These are phyloP conservation scores for Neofusicoccum laricinum DNA, from an alignment of 2,329 filamentous ascomycete genomes.

Conservation along the genomic window DNA sequence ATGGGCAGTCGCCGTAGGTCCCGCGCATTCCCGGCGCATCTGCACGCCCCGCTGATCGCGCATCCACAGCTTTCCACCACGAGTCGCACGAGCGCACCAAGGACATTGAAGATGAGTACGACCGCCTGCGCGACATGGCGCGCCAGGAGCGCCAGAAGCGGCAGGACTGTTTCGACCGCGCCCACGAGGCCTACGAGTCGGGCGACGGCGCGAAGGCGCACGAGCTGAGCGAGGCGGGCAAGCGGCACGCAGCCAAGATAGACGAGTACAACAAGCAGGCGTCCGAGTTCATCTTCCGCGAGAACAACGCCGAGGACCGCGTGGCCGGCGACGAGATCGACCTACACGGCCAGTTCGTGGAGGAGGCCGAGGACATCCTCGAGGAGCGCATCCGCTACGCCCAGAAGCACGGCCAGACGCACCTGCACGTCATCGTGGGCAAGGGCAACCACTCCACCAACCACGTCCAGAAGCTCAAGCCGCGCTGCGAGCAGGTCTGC, in stretches of 20 bases:
- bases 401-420: conserved; percentile 67
- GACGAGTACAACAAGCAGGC: conserved; percentile 88
- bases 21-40: not conserved
- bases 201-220: conserved; percentile 86
- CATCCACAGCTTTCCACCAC: conserved; percentile 66
- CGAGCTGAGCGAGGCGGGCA: conserved; percentile 78
- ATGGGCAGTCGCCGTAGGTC: not conserved
- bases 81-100: conserved; percentile 42
- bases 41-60: not conserved
- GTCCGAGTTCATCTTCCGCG: conserved; percentile 89
- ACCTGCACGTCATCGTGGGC: conserved; percentile 93
- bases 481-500: conserved; percentile 86
- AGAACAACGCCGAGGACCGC: conserved; percentile 79
- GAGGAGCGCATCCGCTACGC: conserved; percentile 82
- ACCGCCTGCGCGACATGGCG: conserved; percentile 80
- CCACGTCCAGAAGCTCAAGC: conserved; percentile 91
- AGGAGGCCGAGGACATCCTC: conserved; percentile 89
- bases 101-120: conserved; percentile 81
- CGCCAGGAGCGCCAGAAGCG: conserved; percentile 77
- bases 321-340: conserved; percentile 83
- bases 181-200: conserved; percentile 72
- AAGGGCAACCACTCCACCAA: conserved; percentile 84
- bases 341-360: conserved; percentile 89
- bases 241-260: conserved; percentile 78
- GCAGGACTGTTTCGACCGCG: conserved; percentile 66